These are phyloP conservation scores for Lachnellula subtilissima DNA, from an alignment of 2,329 filamentous ascomycete genomes.

Conservation along the genomic window DNA sequence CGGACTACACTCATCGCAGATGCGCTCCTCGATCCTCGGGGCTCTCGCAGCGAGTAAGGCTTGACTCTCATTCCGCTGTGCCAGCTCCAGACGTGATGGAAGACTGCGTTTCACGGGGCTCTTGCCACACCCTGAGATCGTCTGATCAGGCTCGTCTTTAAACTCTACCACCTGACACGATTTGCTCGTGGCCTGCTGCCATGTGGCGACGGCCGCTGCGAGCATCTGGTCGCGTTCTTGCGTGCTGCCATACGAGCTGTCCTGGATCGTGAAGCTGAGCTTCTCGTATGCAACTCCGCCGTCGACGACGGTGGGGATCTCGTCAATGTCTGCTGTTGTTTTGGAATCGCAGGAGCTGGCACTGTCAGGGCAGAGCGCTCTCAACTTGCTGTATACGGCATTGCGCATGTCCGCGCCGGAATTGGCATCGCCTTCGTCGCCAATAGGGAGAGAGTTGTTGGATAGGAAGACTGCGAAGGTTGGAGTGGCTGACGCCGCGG, in stretches of 20 bases:
- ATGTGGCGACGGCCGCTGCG: background rate
- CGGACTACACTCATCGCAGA: background rate
- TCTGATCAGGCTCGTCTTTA: background rate
- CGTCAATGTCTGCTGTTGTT: background rate
- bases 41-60: background rate
- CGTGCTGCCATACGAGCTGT: background rate
- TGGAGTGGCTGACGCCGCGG: background rate
- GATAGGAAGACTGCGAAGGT: background rate
- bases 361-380: background rate
- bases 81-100: background rate
- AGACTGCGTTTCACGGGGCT: background rate
- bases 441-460: background rate
- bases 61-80: background rate
- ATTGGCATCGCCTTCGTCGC: background rate
- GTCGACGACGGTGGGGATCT: background rate
- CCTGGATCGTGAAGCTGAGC: background rate
- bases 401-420: background rate
- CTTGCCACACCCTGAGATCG: background rate
- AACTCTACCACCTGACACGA: background rate
- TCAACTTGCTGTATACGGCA: background rate
- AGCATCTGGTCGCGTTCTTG: background rate
- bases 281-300: background rate
- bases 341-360: background rate
- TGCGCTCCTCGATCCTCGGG: background rate
- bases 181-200: background rate